These are phyloP conservation scores for Mollisiaceae sp. DNA, from an alignment of 2,329 filamentous ascomycete species.

Conservation along the genomic window DNA sequence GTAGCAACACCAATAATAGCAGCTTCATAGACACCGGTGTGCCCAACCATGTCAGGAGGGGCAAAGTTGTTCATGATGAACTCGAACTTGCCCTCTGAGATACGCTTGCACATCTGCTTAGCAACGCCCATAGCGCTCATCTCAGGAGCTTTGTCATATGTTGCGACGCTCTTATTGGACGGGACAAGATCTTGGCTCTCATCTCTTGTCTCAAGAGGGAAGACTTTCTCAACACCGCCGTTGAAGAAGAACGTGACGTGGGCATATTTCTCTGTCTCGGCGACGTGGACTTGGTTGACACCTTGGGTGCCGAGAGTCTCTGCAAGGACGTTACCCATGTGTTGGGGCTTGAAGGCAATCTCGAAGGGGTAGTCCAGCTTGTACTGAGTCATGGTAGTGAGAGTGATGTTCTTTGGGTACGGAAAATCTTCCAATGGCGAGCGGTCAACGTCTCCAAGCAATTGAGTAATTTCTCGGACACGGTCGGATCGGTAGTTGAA, in stretches of 20 bases:
- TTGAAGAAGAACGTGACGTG: constrained; percentile 99
- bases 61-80: constrained; percentile 99
- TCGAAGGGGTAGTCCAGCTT: constrained; percentile 94
- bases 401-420: constrained; percentile 84
- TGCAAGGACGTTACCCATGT: constrained; percentile 97
- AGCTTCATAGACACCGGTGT: constrained; percentile 96
- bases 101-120: constrained; percentile 85
- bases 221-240: constrained; percentile 95
- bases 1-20: constrained; percentile 83
- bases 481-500: constrained; percentile 99
- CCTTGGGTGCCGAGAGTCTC: constrained; percentile 93
- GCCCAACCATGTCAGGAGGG: constrained; percentile 98
- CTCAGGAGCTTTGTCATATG: constrained; percentile 92
- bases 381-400: constrained; percentile 99
- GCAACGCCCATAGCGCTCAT: constrained; percentile 95
- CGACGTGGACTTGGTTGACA: constrained; percentile 92
- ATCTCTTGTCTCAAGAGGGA: constrained; percentile 88
- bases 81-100: constrained; percentile 84
- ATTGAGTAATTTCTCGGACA: constrained; percentile 93
- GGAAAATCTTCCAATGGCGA: constrained; percentile 89
- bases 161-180: constrained; percentile 87
- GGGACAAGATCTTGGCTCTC: constrained; percentile 79
- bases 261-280: constrained; percentile 99
- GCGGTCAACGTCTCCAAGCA: constrained; percentile 90
- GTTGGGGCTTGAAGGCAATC: constrained; percentile 90